Base-by-base conservation (phyloP, 225 moss, liverwort and hornwort genomes). In the Bryum argenteum region DNA sequence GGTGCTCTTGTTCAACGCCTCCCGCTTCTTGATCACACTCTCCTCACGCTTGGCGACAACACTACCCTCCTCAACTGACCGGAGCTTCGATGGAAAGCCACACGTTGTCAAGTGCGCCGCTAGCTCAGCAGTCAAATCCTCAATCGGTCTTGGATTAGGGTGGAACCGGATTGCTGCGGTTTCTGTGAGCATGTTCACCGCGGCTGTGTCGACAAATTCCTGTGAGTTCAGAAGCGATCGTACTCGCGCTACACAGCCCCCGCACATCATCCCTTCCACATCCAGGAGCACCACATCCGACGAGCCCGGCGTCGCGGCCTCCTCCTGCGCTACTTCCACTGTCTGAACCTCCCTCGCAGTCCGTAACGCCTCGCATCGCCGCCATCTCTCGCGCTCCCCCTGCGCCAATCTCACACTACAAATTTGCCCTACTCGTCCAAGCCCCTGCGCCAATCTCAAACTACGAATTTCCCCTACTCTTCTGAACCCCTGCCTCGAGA, bases 181-280 rank as follows among this genome's bases (percentile, higher is more conserved):
- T 45, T 97, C 96, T 9, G 96, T 97, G 52, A 97, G 63, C 63
- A 97, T 92, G 66, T 97, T 97, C 65, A 97, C 96, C 2, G 96
- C 91, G 12, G 87, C 96, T 24, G 91, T 87, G 8, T 82, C 81
- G 28, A 97, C 94, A 59, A 83, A 79, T 16, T 81, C 77, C 11
- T 89, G 91, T 1, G 86, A 63, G 3, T 72, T 60, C 9, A 97
- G 79, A 54, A 97, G 63, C 59, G 79, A 86, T 12, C 96, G 96
- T 63, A 97, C 96, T 66, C 96, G 87, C 40, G 93, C 94, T 40
- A 97, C 96, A 71, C 96, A 97, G 7, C 89, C 96, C 2, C 96
- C 96, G 72, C 96, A 97, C 96, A 97, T 97, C 96, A 97, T 94
- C 17, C 94, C 96, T 73, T 92, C 87, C 22, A 97, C 93, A 37